Conservation (phyloP, 495 filamentous ascomycete species). For the Podospora australis region DNA sequence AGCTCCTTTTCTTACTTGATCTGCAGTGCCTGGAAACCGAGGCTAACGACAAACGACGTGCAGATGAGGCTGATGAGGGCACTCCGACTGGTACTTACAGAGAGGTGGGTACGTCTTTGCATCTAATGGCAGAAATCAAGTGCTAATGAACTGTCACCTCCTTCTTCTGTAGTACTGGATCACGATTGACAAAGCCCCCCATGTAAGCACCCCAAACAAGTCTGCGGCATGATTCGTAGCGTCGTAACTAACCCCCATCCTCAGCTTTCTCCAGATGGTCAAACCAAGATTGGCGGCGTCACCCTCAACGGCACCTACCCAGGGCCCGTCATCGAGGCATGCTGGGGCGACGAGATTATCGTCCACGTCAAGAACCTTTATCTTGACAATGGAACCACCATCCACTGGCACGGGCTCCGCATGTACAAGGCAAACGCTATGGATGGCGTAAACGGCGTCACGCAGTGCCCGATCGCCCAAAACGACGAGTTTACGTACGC, state of each 20-base stretch:
- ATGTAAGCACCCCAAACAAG: neutral
- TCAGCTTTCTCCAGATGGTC: constrained; percentile 9
- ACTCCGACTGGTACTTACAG: neutral
- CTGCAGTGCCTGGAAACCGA: too few species aligned
- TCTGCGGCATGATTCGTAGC: neutral
- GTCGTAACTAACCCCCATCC: neutral
- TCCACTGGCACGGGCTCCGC: constrained; percentile 33
- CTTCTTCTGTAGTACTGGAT: neutral
- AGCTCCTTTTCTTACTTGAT: neutral
- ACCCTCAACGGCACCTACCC: constrained; percentile 28
- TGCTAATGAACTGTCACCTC: neutral
- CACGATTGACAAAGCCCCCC: neutral
- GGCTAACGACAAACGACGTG: too few species aligned
- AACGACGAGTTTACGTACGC: constrained; percentile 43
- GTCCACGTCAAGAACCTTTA: constrained; percentile 41
- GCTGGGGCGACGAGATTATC: constrained; percentile 53
- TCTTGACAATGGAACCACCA: constrained; percentile 29
- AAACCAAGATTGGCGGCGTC: constrained; percentile 4
- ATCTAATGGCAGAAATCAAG: neutral
- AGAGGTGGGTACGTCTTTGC: neutral
- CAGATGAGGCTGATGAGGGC: neutral
- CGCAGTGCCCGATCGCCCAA: constrained; percentile 46
- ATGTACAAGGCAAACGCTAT: constrained; percentile 31
- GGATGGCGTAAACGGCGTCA: constrained; percentile 40
- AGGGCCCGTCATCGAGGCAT: constrained; percentile 50